Percentiles rank a stretch among this genome's conserved stretches.
phyloP scores from a whole-genome alignment of 2,329 filamentous ascomycete genomes.

The Hymenoscyphus albidus region DNA sequence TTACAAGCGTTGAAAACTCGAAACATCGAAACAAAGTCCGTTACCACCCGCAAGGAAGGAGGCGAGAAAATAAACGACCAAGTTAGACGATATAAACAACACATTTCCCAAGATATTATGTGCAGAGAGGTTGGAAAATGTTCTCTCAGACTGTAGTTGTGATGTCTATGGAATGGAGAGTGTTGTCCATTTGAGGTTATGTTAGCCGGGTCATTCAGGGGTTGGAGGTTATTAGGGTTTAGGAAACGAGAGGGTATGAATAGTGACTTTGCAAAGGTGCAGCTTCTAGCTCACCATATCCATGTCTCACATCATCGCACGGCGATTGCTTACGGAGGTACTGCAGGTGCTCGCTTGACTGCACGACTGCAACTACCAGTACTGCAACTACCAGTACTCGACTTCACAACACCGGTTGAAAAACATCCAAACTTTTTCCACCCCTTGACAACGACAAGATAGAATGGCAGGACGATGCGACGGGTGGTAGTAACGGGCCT shows the following conservation, averaged over 20 bases:
- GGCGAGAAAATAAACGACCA: not conserved
- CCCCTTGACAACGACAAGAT: not conserved
- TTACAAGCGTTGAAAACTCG: not conserved
- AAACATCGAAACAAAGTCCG: not conserved
- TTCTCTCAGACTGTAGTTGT: no score
- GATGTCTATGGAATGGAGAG: no score
- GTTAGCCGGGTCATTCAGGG: no score
- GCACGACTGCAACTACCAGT: not conserved
- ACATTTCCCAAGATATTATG: not conserved
- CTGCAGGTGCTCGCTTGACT: not conserved
- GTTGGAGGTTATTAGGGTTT: no score
- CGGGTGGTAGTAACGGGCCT: constrained; percentile 82
- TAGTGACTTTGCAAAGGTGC: no score
- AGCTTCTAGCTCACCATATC: no score
- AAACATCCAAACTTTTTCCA: not conserved
- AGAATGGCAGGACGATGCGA: constrained; percentile 40
- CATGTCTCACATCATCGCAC: no score
- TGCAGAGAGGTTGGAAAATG: no score
- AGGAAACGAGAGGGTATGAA: no score
- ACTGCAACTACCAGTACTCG: not conserved
- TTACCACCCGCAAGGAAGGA: not conserved
- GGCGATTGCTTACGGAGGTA: no score
- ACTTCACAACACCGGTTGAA: not conserved
- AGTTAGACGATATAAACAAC: not conserved
- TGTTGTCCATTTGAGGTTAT: no score